Percentiles rank a stretch among this genome's conserved stretches.
These are phyloP conservation scores for Pseudogymnoascus sp. DNA, from an alignment of 2,329 filamentous ascomycete genomes.

Conservation along the genomic window DNA sequence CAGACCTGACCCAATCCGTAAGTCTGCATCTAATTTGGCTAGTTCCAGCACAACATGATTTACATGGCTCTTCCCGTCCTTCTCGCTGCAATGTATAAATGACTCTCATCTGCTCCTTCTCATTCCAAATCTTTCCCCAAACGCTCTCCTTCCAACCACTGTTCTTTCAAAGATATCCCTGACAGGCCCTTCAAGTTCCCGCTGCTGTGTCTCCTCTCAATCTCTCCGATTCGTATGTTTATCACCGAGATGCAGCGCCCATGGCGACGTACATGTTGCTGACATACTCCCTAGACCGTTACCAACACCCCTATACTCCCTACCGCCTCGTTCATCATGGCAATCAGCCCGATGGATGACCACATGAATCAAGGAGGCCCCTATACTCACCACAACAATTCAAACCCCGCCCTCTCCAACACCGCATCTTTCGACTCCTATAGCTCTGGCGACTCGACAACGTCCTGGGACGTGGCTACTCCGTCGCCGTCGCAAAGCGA, in stretches of 20 bases:
- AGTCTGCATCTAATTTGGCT: constrained; percentile 8
- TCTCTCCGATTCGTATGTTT: constrained; percentile 30
- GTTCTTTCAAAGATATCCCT: constrained; percentile 32
- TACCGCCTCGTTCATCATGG: not conserved
- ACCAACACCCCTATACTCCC: constrained; percentile 30
- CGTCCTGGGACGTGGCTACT: constrained; percentile 3
- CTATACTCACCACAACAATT: not conserved
- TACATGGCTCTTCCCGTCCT: not conserved
- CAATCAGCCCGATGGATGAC: not conserved
- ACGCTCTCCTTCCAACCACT: constrained; percentile 37
- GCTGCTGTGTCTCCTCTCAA: constrained; percentile 33
- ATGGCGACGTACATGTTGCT: constrained; percentile 28
- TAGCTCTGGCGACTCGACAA: not conserved
- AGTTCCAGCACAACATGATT: not conserved
- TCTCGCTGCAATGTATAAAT: constrained; percentile 8
- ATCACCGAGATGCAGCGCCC: constrained; percentile 30
- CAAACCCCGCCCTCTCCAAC: not conserved
- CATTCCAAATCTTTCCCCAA: constrained; percentile 27
- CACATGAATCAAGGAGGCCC: constrained; percentile 4
- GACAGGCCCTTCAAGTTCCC: constrained; percentile 24
- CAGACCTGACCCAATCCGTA: not conserved
- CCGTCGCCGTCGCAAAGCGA: not conserved
- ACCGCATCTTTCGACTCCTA: not conserved
- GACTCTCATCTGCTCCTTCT: constrained; percentile 8
- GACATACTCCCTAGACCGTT: constrained; percentile 22